These are phyloP conservation scores for Ottelia alismoides DNA, from an alignment of 106 monocot species.

Conservation along the genomic window DNA sequence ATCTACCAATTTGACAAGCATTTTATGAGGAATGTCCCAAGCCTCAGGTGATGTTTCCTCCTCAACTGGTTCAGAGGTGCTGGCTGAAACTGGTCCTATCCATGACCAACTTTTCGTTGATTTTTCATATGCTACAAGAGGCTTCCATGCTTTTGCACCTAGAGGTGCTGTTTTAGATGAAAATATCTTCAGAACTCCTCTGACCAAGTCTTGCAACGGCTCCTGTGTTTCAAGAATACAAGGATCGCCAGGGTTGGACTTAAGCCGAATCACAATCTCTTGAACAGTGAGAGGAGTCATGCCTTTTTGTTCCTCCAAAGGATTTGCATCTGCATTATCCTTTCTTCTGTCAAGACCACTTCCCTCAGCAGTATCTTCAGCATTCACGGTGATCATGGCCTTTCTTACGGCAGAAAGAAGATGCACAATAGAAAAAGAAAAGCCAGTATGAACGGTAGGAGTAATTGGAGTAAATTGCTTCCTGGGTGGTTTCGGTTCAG, in stretches of 20 bases:
- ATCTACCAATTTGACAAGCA: constrained; percentile 94
- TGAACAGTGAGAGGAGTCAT: constrained; percentile 69
- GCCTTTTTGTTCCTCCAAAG: constrained; percentile 13
- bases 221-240: constrained; percentile 91
- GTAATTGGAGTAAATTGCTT: constrained; percentile 65
- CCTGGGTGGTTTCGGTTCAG: constrained; percentile 31
- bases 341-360: constrained; percentile 21
- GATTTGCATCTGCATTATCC: constrained; percentile 19
- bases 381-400: constrained; percentile 46
- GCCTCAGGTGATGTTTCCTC: constrained; percentile 90
- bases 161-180: constrained; percentile 89
- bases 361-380: no score
- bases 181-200: constrained; percentile 84
- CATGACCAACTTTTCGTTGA: constrained; percentile 77
- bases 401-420: constrained; percentile 77
- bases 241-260: constrained; percentile 83
- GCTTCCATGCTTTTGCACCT: constrained; percentile 89
- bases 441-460: constrained; percentile 78
- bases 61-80: constrained; percentile 35
- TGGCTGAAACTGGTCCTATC: constrained; percentile 47
- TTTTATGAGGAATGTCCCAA: constrained; percentile 90
- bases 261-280: constrained; percentile 62
- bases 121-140: constrained; percentile 63
- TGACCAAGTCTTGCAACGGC: constrained; percentile 82
- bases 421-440: constrained; percentile 95